Conservation (phyloP, 2,329 filamentous ascomycete species). For the Sporothrix mexicana region DNA sequence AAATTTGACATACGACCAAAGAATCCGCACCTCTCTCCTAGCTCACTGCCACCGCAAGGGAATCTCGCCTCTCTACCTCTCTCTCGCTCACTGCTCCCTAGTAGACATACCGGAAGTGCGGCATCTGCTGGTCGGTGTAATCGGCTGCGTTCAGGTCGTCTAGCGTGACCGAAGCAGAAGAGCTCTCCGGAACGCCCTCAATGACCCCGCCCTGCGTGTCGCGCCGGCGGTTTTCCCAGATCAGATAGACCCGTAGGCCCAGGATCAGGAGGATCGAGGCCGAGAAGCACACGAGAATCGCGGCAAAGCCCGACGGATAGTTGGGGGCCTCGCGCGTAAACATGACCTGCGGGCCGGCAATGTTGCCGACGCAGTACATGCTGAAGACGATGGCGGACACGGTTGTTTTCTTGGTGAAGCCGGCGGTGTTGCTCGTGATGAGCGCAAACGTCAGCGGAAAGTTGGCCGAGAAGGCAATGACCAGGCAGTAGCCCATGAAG, state of each 20-base stretch:
- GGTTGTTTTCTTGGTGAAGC: constrained; percentile 5
- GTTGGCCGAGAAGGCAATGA: constrained; percentile 4
- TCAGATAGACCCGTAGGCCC: background rate
- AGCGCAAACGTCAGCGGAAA: background rate
- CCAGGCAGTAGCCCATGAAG: background rate
- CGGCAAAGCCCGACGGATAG: constrained; percentile 6
- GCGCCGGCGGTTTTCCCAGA: background rate
- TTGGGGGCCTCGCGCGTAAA: constrained; percentile 1
- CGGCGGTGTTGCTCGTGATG: constrained; percentile 11
- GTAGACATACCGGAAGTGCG: constrained; percentile 10
- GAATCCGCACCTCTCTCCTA: background rate
- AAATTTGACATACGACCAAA: background rate
- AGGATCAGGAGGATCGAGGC: background rate
- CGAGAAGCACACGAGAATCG: background rate
- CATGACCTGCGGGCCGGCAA: constrained; percentile 16
- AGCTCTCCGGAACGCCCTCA: background rate
- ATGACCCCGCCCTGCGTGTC: background rate
- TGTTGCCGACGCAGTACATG: constrained; percentile 20
- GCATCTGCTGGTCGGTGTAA: constrained; percentile 6
- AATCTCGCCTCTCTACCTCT: background rate
- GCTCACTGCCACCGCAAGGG: background rate
- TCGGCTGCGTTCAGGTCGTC: constrained; percentile 3
- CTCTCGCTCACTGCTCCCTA: background rate
- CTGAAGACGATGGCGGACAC: constrained; percentile 15
- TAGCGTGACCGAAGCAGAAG: background rate